Base-by-base conservation (phyloP, 805 yeast species). In the Metschnikowia dekortorum region DNA sequence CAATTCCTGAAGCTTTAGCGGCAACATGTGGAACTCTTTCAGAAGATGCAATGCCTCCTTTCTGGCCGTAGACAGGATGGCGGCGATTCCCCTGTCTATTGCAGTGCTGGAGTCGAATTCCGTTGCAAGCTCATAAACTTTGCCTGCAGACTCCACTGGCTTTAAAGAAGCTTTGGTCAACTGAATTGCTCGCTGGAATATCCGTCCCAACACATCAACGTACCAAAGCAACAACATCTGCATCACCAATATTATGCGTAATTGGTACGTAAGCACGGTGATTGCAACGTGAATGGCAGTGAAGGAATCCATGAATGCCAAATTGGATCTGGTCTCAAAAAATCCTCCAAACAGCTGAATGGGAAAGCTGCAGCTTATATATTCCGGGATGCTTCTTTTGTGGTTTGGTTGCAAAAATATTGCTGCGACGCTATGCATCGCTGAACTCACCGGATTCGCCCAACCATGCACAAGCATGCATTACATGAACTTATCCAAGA, bases 1-100 rank as follows among this genome's bases (percentile, higher is more conserved):
- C 28, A 44, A 16, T 44, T 44, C 46, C 8, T 44, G 46, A 8
- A 44, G 46, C 16, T 44, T 44, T 28, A 44, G 28, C n/a, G 46
- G 46, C 29, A 44, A 35, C 46, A 35, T 26, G 33, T 44, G 39
- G 29, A 44, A 36, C 29, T 44, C 46, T 26, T n/a, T 42, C 45
- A 42, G 45, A 42, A 42, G 37, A 22, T 34, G 16, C 37, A 22
- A 7, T n/a, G 38, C 45, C 38, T 42, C 45, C 9, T 8, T n/a
- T 18, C 37, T 18, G 18, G 45, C 38, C 8, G 8, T 9, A n/a
- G 45, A 33, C 13, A 33, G 37, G 45, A 42, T 10, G 22, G 38
- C 26, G 38, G 38, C 11, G 14, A 42, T 13, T 10, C 29, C 45
- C 18, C 26, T 22, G 4, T 34, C 26, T 8, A 22, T 22, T 8